Evolutionary conservation across 768 basidiomycete genomes (phyloP).

Genomic region (Candolleomyces efflorescens): DNA sequence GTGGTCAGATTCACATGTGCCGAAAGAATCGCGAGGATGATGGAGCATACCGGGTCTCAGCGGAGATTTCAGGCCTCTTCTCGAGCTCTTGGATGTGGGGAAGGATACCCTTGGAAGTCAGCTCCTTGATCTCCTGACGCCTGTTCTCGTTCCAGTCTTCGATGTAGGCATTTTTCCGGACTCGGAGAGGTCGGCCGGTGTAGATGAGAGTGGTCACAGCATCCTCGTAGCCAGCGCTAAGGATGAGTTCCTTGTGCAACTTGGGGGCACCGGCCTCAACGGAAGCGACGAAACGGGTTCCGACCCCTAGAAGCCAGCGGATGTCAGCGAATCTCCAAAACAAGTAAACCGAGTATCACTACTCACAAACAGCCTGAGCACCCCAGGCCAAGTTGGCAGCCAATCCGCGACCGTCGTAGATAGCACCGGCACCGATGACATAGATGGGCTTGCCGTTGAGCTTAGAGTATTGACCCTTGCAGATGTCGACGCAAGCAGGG

Average conservation of each 20-base stretch:
- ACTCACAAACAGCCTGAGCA: conserved; percentile 82
- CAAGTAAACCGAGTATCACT: conserved; percentile 2
- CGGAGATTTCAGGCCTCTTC: conserved; percentile 76
- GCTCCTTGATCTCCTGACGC: conserved; percentile 74
- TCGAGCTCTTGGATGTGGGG: conserved; percentile 69
- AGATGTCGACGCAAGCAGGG: conserved; percentile 84
- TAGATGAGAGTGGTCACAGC: conserved; percentile 82
- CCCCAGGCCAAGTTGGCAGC: conserved; percentile 89
- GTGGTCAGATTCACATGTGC: neutral
- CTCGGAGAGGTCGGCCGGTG: conserved; percentile 86
- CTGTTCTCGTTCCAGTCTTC: conserved; percentile 78
- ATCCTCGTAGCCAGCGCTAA: conserved; percentile 73
- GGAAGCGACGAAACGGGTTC: conserved; percentile 83
- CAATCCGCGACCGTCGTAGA: conserved; percentile 83
- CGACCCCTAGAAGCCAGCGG: conserved; percentile 51
- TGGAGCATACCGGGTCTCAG: conserved; percentile 40
- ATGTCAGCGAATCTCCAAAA: neutral
- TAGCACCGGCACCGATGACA: conserved; percentile 88
- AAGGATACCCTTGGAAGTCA: conserved; percentile 80
- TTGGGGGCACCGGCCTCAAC: conserved; percentile 79
- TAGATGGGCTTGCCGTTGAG: conserved; percentile 81
- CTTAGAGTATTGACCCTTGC: conserved; percentile 71
- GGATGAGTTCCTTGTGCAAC: conserved; percentile 75
- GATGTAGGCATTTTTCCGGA: conserved; percentile 80
- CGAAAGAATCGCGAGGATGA: neutral